A percentile compares a stretch with the other conserved stretches of the same genome.
Evolutionary conservation across 2,329 filamentous ascomycete genomes (phyloP).

Genomic region (Fusarium kyushuense): DNA sequence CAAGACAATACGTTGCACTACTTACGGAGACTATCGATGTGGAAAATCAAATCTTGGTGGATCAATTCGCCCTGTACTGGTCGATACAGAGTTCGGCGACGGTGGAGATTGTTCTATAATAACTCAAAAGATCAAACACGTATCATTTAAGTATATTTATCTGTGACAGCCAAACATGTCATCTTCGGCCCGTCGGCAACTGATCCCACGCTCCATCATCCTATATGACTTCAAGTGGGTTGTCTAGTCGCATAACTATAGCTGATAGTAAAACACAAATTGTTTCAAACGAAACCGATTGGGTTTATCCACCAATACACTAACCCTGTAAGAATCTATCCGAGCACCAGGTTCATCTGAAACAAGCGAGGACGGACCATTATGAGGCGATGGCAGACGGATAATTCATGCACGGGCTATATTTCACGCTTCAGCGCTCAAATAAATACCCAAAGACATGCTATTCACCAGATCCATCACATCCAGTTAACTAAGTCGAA

Average conservation of each 20-base stretch:
- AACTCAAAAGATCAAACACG: not conserved
- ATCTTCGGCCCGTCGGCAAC: not conserved
- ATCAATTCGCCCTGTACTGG: not conserved
- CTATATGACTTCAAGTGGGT: not conserved
- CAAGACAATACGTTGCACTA: not conserved
- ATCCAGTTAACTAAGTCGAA: not conserved
- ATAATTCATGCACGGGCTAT: constrained; percentile 6
- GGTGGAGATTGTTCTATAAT: not conserved
- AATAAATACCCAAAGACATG: not conserved
- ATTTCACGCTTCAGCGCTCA: fast-evolving
- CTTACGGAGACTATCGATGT: not conserved
- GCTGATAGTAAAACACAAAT: not conserved
- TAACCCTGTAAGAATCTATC: not conserved
- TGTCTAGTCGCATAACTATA: not conserved
- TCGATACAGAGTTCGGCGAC: no score
- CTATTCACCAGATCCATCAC: not conserved
- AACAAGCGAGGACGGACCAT: not conserved
- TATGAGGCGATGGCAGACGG: not conserved
- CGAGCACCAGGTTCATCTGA: constrained; percentile 4
- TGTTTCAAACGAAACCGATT: constrained; percentile 1
- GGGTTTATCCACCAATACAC: constrained; percentile 19
- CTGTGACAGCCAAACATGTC: not conserved
- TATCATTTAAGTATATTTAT: not conserved
- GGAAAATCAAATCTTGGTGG: no score
- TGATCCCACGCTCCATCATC: not conserved